Evolutionary conservation across 768 basidiomycete species (phyloP).

Genomic region (Psilocybe azurescens): DNA sequence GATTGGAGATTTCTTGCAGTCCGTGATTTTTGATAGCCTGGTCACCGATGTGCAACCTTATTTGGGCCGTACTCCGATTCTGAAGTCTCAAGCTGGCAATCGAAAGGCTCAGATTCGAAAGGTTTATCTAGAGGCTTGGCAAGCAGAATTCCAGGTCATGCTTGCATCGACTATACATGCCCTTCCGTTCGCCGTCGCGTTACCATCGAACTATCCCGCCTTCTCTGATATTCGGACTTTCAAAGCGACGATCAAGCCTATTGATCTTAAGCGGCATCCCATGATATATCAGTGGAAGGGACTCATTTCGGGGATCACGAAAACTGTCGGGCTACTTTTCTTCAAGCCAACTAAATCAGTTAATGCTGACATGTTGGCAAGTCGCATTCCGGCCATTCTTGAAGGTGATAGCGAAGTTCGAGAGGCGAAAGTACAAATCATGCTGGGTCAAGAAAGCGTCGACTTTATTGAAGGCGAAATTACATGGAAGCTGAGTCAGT

Average conservation of each 20-base stretch:
- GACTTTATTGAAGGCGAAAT: conserved; percentile 17
- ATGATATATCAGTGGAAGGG: background rate
- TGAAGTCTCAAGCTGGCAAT: background rate
- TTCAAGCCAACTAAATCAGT: conserved; percentile 10
- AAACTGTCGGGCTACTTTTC: conserved; percentile 20
- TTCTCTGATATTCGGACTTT: conserved; percentile 12
- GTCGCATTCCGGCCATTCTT: conserved; percentile 10
- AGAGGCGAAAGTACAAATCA: conserved; percentile 20
- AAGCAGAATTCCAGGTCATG: conserved; percentile 21
- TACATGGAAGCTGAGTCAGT: conserved; percentile 25
- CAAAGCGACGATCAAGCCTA: background rate
- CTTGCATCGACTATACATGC: conserved; percentile 14
- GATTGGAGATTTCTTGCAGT: conserved; percentile 27
- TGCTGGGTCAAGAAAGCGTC: conserved; percentile 18
- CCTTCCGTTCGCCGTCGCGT: conserved; percentile 20
- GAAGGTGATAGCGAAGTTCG: conserved; percentile 8
- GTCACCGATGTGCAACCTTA: conserved; percentile 19
- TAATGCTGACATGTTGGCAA: background rate
- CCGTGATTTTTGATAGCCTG: conserved; percentile 20
- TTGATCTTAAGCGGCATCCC: background rate
- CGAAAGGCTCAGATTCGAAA: conserved; percentile 8
- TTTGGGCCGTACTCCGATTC: conserved; percentile 19
- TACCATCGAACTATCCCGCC: conserved; percentile 11
- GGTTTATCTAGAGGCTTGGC: conserved; percentile 22
- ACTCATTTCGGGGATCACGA: conserved; percentile 13